phyloP scores from a whole-genome alignment of 371 early-diverging fungal genomes.

The Rhizomucor pusillus region DNA sequence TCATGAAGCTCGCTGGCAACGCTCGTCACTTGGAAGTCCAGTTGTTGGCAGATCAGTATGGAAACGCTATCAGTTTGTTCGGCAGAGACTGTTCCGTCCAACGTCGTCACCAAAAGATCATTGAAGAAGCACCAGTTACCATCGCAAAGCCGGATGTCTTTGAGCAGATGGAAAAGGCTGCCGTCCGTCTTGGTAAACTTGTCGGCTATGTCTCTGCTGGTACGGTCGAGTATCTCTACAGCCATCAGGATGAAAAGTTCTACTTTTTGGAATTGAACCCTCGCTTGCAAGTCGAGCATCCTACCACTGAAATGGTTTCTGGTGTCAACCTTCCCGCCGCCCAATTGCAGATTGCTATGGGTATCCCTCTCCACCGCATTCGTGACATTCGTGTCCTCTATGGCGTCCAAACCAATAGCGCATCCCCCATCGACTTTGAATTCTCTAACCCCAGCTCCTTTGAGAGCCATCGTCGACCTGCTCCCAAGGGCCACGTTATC shows the following conservation, averaged over 20 bases:
- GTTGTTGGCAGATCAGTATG: constrained; percentile 93
- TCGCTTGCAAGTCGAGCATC: constrained; percentile 99
- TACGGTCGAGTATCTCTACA: constrained; percentile 98
- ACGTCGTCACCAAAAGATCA: constrained; percentile 96
- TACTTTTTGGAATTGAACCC: constrained; percentile 99
- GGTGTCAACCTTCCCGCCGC: constrained; percentile 98
- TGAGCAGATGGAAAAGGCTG: constrained; percentile 94
- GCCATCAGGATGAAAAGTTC: constrained; percentile 80
- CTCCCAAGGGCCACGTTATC: constrained; percentile 96
- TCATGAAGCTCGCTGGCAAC: constrained; percentile 94
- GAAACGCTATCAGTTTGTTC: constrained; percentile 97
- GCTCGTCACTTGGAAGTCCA: constrained; percentile 99
- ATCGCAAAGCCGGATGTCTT: constrained; percentile 84
- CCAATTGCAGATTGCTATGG: constrained; percentile 98
- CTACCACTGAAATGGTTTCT: constrained; percentile 98
- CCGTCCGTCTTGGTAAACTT: constrained; percentile 89
- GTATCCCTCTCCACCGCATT: constrained; percentile 92
- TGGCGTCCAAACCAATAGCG: constrained; percentile 79
- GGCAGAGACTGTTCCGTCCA: constrained; percentile 99
- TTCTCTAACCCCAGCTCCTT: constrained; percentile 72
- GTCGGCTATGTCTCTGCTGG: constrained; percentile 97
- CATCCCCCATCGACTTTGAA: constrained; percentile 93
- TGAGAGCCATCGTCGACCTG: constrained; percentile 87
- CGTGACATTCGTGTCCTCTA: constrained; percentile 95
- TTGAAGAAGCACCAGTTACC: constrained; percentile 95